Evolutionary conservation across 83 land plant species (phyloP), one percentile per base, ranked within the genome.

Genomic region (Picea abies): DNA sequence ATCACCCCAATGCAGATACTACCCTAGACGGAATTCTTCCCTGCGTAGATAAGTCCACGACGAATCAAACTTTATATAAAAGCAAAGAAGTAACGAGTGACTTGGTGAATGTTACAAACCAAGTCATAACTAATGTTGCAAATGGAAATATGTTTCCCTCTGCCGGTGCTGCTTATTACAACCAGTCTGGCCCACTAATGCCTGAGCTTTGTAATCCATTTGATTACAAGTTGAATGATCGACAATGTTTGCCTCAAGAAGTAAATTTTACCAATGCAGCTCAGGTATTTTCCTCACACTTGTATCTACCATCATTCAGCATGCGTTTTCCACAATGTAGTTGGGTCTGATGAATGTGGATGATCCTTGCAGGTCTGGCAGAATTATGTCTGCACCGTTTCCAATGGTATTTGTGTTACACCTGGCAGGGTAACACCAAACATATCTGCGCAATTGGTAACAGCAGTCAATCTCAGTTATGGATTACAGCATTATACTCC

Each of bases 21-120:
- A 95, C 91, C 52, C 88, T 96, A n/a, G 97, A 96, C 85, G 85
- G 87, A 66, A 93, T 96, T 62, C 93, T 96, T 75, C 96, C 98
- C 9, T 96, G 99, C 79, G 98, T 93, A 15, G 92, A 93, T 82
- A 87, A 89, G 49, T 84, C 78, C 69, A 95, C 96, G n/a, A 87
- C 98, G 80, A 90, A 93, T 81, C 89, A 84, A 66, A 88, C 96
- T 2, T 83, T 96, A 25, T 60, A 75, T 19, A 84, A 88, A 76
- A 95, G 96, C 84, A 95, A 93, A 84, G 75, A 87, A 80, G 89
- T 91, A 25, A 82, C 90, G 19, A 79, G 49, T 29, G 79, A 83
- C 23, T 79, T 92, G 76, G 99, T 90, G 4, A 87, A 78, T 73
- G 84, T 92, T 60, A 90, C 91, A 66, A 90, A 96, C 81, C 72